Conservation (phyloP, 2,329 filamentous ascomycete species). For the Didymella segeticola region DNA sequence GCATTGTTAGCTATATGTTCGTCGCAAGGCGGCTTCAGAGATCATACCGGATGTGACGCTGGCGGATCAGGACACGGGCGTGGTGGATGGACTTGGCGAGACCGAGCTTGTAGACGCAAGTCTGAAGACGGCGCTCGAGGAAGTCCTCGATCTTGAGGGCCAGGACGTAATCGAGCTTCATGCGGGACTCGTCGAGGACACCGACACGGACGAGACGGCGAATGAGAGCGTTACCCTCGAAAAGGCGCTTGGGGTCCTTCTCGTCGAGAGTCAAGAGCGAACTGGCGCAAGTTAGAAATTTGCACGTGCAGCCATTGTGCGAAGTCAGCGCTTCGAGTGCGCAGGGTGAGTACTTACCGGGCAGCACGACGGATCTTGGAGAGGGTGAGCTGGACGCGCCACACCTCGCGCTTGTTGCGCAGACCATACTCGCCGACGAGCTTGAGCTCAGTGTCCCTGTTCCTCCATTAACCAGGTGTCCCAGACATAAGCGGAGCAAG, state of each 20-base stretch:
- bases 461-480: constrained; percentile 68
- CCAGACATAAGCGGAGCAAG: constrained; percentile 98
- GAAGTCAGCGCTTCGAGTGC: constrained; percentile 17
- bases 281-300: constrained; percentile 62
- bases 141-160: constrained; percentile 99
- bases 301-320: constrained; percentile 18
- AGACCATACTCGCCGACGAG: constrained; percentile 99
- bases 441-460: constrained; percentile 99
- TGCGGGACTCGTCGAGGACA: constrained; percentile 99
- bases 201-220: constrained; percentile 99
- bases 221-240: constrained; percentile 99
- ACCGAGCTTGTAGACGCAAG: constrained; percentile 99
- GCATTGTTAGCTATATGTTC: constrained; percentile 22
- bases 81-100: constrained; percentile 99
- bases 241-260: constrained; percentile 99
- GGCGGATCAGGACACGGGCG: constrained; percentile 98
- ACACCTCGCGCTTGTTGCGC: constrained; percentile 99
- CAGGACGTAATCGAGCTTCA: constrained; percentile 99
- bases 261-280: constrained; percentile 99
- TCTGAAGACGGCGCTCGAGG: constrained; percentile 99
- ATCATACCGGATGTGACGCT: constrained; percentile 89
- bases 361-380: constrained; percentile 99
- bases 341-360: constrained; percentile 69
- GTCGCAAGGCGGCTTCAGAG: not conserved
- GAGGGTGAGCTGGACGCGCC: constrained; percentile 98